These are phyloP conservation scores for Avena sativa DNA, from an alignment of 176 grass and related monocot genomes.

Conservation along the genomic window DNA sequence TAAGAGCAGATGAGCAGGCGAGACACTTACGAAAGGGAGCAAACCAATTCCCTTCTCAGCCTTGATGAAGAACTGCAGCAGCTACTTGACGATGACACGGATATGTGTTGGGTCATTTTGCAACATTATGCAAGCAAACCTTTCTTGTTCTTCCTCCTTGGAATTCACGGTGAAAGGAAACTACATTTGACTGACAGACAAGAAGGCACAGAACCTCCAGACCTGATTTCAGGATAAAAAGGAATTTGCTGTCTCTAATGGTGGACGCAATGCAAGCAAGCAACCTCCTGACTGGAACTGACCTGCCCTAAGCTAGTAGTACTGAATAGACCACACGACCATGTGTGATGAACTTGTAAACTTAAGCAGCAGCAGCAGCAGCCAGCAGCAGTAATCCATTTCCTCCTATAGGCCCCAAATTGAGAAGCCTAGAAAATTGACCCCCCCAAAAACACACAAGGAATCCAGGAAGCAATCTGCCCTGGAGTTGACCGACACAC, in stretches of 20 bases:
- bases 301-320: background rate
- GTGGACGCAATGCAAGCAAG: background rate
- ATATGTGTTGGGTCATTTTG: too few relatives aligned
- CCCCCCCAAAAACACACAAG: background rate
- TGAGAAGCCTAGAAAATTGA: slow-evolving; percentile 33
- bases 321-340: background rate
- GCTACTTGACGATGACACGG: too few relatives aligned
- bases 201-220: background rate
- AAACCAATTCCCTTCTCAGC: background rate
- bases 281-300: background rate
- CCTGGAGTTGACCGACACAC: slow-evolving; percentile 15
- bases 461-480: background rate
- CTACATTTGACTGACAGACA: slow-evolving; percentile 12
- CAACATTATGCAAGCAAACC: background rate
- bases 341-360: background rate
- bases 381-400: background rate
- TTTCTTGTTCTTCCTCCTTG: background rate
- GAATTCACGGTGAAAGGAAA: background rate
- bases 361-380: too few relatives aligned
- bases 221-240: background rate
- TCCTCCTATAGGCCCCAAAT: background rate
- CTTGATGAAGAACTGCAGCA: background rate
- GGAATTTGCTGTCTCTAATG: background rate
- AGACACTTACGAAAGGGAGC: slow-evolving; percentile 22
- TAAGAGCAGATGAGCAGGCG: slow-evolving; percentile 18